Conservation (phyloP, 2,329 filamentous ascomycete species). For the Colletotrichum aenigma region DNA sequence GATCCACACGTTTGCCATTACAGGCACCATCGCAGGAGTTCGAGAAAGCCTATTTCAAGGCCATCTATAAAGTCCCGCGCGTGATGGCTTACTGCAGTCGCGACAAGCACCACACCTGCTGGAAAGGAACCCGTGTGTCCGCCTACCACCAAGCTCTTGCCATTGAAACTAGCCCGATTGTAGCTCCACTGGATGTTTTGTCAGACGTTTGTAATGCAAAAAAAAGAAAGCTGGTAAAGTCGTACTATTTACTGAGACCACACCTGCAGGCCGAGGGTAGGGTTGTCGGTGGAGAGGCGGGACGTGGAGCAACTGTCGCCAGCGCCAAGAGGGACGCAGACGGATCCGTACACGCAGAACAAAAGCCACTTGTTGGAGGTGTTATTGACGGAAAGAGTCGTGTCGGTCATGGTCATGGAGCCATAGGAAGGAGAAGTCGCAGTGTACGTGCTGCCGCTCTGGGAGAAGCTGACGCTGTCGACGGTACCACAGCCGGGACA, state of each 20-base stretch:
- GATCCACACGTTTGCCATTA: neutral
- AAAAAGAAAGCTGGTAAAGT: neutral
- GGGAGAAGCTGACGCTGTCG: neutral
- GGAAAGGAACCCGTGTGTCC: neutral
- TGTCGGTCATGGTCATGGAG: neutral
- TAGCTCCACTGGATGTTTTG: neutral
- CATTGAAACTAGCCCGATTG: neutral
- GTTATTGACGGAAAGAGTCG: conserved; percentile 1
- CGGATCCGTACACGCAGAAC: neutral
- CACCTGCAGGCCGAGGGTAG: neutral
- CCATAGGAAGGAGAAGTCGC: neutral
- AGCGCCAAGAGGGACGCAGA: neutral
- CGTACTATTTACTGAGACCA: neutral
- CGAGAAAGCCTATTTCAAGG: neutral
- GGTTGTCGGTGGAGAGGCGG: neutral
- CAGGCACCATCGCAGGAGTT: neutral
- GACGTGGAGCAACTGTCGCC: neutral
- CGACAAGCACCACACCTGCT: neutral
- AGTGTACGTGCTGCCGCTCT: neutral
- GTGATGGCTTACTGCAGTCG: neutral
- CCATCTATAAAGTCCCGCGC: neutral
- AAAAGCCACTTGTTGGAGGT: neutral
- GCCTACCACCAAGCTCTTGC: neutral
- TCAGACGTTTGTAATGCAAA: neutral
- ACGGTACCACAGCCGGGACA: neutral